Base-by-base conservation (phyloP, 495 filamentous ascomycete species). In the Rusavskia elegans region DNA sequence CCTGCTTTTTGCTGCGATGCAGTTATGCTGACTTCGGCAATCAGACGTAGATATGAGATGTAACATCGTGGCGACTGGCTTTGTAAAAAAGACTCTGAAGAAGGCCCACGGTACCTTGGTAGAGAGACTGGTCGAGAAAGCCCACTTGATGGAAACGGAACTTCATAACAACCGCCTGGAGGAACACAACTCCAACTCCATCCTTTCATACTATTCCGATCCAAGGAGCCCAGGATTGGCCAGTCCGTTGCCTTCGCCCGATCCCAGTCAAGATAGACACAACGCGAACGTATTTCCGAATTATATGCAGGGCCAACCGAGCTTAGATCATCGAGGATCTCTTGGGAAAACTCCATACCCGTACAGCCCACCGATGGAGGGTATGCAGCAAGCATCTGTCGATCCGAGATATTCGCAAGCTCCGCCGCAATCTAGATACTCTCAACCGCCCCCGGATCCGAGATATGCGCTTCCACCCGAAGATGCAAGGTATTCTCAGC, bases 1-100 rank as follows among this genome's bases (percentile, higher is more conserved):
- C 9, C 32, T 35, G 32, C 32, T 10, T 3, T 3, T 35, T 35
- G 32, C 9, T 14, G 5, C 13, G 32, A 10, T 35, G 13, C 8
- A 14, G 32, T 7, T 10, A 35, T 10, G 32, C 32, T 35, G 32
- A 35, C 32, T 35, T 35, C 9, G 32, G 9, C 32, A 14, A 35
- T 1, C 32, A 35, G 85, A 89, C 53, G 78, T 87, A 42, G 77
- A 85, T 49, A 79, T 92, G 67, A 72, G 73, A 50, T 88, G 83
- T 71, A 89, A 88, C 58, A 67, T 87, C 19, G 66, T 86, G 54
- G 74, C 87, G 68, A 73, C 78, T 0, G 61, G 68, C 10, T 88
- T 89, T 59, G 82, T 89, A 39, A 87, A 83, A 70, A 77, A 75
- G 62, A 87, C 81, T 21, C 70, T 88, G 21, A 84, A 83, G 60